Conservation (phyloP, 1,139 yeast genomes). For the Magnusiomyces fungicola region DNA sequence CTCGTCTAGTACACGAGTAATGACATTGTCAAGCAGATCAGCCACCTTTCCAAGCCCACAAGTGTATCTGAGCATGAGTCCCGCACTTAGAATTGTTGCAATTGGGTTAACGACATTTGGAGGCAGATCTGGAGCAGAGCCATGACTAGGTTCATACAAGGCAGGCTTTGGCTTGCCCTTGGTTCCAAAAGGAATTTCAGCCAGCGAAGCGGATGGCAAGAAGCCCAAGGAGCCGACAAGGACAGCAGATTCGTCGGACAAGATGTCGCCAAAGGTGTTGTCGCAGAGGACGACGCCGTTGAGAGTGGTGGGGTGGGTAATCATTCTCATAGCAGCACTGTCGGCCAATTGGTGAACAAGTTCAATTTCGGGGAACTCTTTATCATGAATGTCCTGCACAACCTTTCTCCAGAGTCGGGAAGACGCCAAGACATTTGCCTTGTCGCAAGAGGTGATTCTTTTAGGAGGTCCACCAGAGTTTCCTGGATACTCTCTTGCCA, state of each 20-base stretch:
- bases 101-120: slow-evolving; percentile 75
- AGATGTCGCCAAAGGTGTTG: slow-evolving; percentile 85
- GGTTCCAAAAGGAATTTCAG: slow-evolving; percentile 62
- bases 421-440: slow-evolving; percentile 81
- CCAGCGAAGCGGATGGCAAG: slow-evolving; percentile 77
- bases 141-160: slow-evolving; percentile 89
- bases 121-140: slow-evolving; percentile 86
- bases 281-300: slow-evolving; percentile 76
- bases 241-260: slow-evolving; percentile 82
- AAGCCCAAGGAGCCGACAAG: slow-evolving; percentile 84
- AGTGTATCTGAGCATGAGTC: slow-evolving; percentile 78
- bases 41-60: slow-evolving; percentile 64
- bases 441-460: slow-evolving; percentile 68
- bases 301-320: slow-evolving; percentile 68
- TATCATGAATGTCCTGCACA: slow-evolving; percentile 60
- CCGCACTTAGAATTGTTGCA: slow-evolving; percentile 77
- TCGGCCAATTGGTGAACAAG: slow-evolving; percentile 79
- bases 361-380: slow-evolving; percentile 67
- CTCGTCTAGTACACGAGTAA: slow-evolving; percentile 57
- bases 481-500: slow-evolving; percentile 67
- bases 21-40: slow-evolving; percentile 67
- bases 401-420: slow-evolving; percentile 82
- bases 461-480: slow-evolving; percentile 39
- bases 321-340: slow-evolving; percentile 83
- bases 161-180: slow-evolving; percentile 77